Conservation (phyloP, 192 early-diverging fungal genomes). For the Glomus cerebriforme region DNA sequence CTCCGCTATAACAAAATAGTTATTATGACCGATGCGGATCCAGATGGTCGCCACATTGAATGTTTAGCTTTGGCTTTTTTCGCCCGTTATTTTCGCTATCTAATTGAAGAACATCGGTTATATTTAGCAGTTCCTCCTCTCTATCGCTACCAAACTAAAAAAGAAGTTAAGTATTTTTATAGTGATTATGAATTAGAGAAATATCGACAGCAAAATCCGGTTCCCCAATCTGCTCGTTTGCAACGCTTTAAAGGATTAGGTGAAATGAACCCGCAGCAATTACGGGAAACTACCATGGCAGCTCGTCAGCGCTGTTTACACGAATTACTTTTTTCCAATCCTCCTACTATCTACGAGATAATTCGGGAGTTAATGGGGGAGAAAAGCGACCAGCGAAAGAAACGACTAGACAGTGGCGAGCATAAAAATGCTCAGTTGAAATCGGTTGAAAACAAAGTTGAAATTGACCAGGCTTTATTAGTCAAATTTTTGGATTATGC, state of each 20-base stretch:
- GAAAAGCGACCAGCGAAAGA: neutral
- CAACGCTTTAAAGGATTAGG: conserved; percentile 27
- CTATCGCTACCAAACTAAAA: conserved; percentile 7
- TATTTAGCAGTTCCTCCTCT: conserved; percentile 18
- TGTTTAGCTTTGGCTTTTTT: conserved; percentile 16
- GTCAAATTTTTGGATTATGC: no score
- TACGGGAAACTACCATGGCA: conserved; percentile 21
- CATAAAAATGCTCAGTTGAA: no score
- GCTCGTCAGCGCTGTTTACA: neutral
- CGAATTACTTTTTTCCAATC: conserved; percentile 3
- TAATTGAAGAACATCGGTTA: neutral
- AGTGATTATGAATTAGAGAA: conserved; percentile 9
- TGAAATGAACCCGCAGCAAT: conserved; percentile 10
- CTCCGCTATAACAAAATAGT: neutral
- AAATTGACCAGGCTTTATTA: no score
- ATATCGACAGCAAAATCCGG: neutral
- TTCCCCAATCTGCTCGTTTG: no score
- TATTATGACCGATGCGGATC: conserved; percentile 15
- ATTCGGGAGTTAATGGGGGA: conserved; percentile 18
- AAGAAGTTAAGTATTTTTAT: conserved; percentile 16
- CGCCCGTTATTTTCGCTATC: conserved; percentile 6
- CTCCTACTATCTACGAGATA: neutral
- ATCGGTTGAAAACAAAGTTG: no score
- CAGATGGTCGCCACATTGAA: conserved; percentile 6
- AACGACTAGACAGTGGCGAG: conserved; percentile 1